Percentiles rank a stretch among this genome's conserved stretches.
Conservation (phyloP, 345 rosid species). For the Linum tenue region DNA sequence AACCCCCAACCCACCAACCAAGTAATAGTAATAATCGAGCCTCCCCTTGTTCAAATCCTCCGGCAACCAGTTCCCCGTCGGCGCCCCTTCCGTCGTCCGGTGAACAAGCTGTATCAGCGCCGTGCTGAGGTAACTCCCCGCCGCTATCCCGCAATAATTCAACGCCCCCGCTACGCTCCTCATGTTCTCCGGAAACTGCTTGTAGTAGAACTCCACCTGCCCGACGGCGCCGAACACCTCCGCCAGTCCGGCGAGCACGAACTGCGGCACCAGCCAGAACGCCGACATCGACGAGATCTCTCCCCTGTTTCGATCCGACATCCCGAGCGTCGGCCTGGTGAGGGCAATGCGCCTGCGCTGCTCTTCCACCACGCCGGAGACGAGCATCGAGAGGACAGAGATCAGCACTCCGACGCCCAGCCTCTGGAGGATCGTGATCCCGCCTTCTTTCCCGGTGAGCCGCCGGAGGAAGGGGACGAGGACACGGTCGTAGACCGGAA, state of each 20-base stretch:
- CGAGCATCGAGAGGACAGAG: slow-evolving; percentile 25
- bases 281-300: slow-evolving; percentile 43
- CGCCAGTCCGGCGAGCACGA: slow-evolving; percentile 33
- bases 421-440: slow-evolving; percentile 42
- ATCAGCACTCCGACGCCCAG: slow-evolving; percentile 31
- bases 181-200: slow-evolving; percentile 58
- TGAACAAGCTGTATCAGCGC: slow-evolving; percentile 35
- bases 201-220: slow-evolving; percentile 41
- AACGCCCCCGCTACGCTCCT: slow-evolving; percentile 44
- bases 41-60: slow-evolving; percentile 51
- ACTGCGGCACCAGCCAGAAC: slow-evolving; percentile 37
- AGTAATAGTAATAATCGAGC: slow-evolving; percentile 34
- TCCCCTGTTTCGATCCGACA: slow-evolving; percentile 31
- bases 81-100: slow-evolving; percentile 16
- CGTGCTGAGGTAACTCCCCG: slow-evolving; percentile 33
- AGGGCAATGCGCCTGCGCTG: slow-evolving; percentile 32
- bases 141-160: slow-evolving; percentile 32
- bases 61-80: slow-evolving; percentile 36
- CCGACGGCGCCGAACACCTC: slow-evolving; percentile 37
- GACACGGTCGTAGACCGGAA: slow-evolving; percentile 44
- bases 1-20: slow-evolving; percentile 29
- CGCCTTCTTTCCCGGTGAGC: slow-evolving; percentile 37
- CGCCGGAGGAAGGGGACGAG: slow-evolving; percentile 34
- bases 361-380: slow-evolving; percentile 30
- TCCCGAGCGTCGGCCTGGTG: slow-evolving; percentile 30